These are phyloP conservation scores for Nakaseomyces glabratus DNA, from an alignment of 1,139 yeast genomes.

Conservation along the genomic window DNA sequence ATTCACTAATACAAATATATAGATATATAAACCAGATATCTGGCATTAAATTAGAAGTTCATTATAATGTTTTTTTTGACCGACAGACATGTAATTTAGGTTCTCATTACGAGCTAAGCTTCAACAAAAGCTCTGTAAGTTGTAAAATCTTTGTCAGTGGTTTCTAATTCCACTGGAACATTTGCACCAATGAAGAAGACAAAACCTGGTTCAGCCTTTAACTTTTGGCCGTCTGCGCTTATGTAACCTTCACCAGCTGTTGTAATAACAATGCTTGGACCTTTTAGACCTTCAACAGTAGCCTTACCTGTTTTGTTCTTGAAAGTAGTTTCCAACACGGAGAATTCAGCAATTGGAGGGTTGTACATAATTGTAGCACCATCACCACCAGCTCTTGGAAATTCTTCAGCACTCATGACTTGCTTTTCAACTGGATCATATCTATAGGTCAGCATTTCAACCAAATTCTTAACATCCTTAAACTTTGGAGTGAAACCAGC, in stretches of 20 bases:
- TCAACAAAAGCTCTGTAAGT: conserved; percentile 84
- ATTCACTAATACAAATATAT: too few relatives aligned
- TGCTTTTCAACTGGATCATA: conserved; percentile 87
- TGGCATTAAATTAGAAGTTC: too few relatives aligned
- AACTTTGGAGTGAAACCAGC: conserved; percentile 98
- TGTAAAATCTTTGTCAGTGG: conserved; percentile 50
- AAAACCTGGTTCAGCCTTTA: conserved; percentile 53
- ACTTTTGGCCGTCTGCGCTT: conserved; percentile 35
- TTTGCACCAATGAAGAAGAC: conserved; percentile 82
- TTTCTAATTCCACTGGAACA: conserved; percentile 50
- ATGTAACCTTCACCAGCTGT: conserved; percentile 72
- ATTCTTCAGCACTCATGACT: conserved; percentile 66
- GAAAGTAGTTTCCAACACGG: conserved; percentile 73
- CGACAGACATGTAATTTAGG: too few relatives aligned
- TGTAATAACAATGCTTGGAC: conserved; percentile 81
- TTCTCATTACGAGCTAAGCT: conserved; percentile 12
- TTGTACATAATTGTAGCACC: conserved; percentile 64
- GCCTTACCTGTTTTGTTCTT: conserved; percentile 39
- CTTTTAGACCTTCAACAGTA: conserved; percentile 51
- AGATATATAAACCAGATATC: too few relatives aligned
- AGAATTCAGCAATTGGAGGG: conserved; percentile 95
- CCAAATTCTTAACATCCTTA: conserved; percentile 86
- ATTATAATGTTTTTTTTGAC: too few relatives aligned
- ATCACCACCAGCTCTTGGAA: conserved; percentile 58
- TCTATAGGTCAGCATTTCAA: conserved; percentile 81